phyloP scores from a whole-genome alignment of 192 early-diverging fungal species.

The Chytriomyces sp. region DNA sequence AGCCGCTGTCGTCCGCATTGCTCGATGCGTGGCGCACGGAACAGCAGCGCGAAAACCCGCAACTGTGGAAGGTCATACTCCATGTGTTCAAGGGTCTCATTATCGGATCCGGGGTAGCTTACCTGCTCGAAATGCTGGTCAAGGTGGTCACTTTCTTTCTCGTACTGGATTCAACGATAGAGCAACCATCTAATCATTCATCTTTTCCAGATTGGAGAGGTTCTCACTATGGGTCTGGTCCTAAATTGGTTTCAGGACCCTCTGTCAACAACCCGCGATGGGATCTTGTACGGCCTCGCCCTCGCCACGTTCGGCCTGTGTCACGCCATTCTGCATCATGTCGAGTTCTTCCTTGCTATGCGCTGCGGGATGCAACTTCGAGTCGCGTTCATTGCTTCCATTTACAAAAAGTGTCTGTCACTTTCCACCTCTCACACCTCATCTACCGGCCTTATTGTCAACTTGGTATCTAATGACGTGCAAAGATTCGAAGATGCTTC shows the following conservation, averaged over 20 bases:
- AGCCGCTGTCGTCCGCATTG: slow-evolving; percentile 31
- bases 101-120: slow-evolving; percentile 32
- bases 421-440: slow-evolving; percentile 45
- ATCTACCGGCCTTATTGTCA: slow-evolving; percentile 51
- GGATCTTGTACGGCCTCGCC: slow-evolving; percentile 32
- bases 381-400: slow-evolving; percentile 46
- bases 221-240: slow-evolving; percentile 40
- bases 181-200: too few relatives aligned
- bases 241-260: slow-evolving; percentile 52
- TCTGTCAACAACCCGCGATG: slow-evolving; percentile 12
- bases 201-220: slow-evolving; percentile 43
- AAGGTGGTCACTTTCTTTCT: too few relatives aligned
- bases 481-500: slow-evolving; percentile 54
- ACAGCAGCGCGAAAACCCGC: slow-evolving; percentile 9
- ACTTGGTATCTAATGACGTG: slow-evolving; percentile 55
- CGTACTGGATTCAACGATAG: too few relatives aligned
- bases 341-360: slow-evolving; percentile 45
- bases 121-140: slow-evolving; percentile 37
- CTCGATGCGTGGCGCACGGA: slow-evolving; percentile 38
- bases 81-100: slow-evolving; percentile 38
- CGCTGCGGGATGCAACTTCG: slow-evolving; percentile 53
- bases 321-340: slow-evolving; percentile 40
- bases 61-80: slow-evolving; percentile 30
- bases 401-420: slow-evolving; percentile 49
- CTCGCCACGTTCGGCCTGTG: slow-evolving; percentile 27